phyloP scores from a whole-genome alignment of 345 rosid species.

The Clarkia xantiana region DNA sequence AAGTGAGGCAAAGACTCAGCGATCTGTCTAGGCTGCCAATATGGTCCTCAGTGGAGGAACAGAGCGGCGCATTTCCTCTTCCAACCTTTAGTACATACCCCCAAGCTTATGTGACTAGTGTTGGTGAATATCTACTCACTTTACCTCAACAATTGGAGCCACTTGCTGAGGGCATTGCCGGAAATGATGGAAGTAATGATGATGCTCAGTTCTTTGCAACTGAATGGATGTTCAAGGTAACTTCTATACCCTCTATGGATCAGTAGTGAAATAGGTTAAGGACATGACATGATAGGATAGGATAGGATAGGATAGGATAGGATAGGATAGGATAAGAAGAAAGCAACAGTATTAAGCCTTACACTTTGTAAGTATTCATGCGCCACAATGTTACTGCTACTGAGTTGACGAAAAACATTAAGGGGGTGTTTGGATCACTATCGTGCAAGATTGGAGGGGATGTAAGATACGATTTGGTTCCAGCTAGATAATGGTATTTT shows the following conservation, averaged over 20 bases:
- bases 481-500: no score
- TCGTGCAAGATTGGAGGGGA: no score
- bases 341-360: no score
- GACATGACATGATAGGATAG: no score
- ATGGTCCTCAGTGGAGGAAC: slow-evolving; percentile 89
- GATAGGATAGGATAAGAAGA: no score
- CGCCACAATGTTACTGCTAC: no score
- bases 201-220: slow-evolving; percentile 92
- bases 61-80: slow-evolving; percentile 45
- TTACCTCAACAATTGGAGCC: slow-evolving; percentile 98
- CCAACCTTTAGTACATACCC: slow-evolving; percentile 97
- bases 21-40: slow-evolving; percentile 71
- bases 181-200: slow-evolving; percentile 55
- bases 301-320: no score
- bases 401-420: no score
- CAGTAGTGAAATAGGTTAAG: no score
- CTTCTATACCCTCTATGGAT: background rate
- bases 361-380: no score
- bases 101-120: slow-evolving; percentile 73
- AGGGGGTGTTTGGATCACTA: no score
- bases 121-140: slow-evolving; percentile 95
- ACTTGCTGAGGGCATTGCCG: slow-evolving; percentile 87
- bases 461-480: no score
- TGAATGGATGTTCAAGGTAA: slow-evolving; percentile 99
- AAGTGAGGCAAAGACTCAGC: slow-evolving; percentile 79